Conservation (phyloP, 2,329 filamentous ascomycete genomes). For the Penicillium sclerotiorum region DNA sequence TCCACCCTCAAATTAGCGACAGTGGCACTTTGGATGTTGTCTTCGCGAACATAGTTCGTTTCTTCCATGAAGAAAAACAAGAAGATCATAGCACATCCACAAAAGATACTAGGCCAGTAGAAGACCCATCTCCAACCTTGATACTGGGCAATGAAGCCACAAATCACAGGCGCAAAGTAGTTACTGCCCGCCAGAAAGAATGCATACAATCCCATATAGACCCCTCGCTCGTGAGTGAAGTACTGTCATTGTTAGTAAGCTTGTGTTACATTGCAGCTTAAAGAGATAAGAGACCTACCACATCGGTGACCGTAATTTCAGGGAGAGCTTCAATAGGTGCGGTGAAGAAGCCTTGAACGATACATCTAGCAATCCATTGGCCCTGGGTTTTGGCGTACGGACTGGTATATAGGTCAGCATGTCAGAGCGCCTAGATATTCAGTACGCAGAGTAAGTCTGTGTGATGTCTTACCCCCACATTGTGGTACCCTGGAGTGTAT, state of each 20-base stretch:
- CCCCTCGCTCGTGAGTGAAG: conserved; percentile 46
- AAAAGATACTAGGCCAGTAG: conserved; percentile 57
- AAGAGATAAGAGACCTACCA: conserved; percentile 31
- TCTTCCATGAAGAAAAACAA: conserved; percentile 60
- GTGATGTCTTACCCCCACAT: conserved; percentile 35
- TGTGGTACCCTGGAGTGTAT: conserved; percentile 23
- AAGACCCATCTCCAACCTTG: conserved; percentile 53
- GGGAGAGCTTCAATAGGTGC: conserved; percentile 47
- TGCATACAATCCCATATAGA: conserved; percentile 45
- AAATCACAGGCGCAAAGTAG: conserved; percentile 49
- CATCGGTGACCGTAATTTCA: conserved; percentile 45
- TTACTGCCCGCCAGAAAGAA: conserved; percentile 46
- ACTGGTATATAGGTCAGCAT: conserved; percentile 17
- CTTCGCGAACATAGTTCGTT: conserved; percentile 51
- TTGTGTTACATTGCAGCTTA: neutral
- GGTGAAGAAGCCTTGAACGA: conserved; percentile 43
- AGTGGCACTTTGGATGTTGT: conserved; percentile 14
- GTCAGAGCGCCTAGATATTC: neutral
- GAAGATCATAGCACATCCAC: conserved; percentile 48
- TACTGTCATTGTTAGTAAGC: conserved; percentile 32
- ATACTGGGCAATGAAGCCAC: conserved; percentile 50
- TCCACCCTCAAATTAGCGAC: conserved; percentile 5
- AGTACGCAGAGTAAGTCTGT: neutral
- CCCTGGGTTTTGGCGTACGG: conserved; percentile 36
- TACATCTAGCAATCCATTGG: conserved; percentile 44